These are phyloP conservation scores for Lagenidium sp. DNA, from an alignment of 352 stramenopile genomes.

Conservation along the genomic window DNA sequence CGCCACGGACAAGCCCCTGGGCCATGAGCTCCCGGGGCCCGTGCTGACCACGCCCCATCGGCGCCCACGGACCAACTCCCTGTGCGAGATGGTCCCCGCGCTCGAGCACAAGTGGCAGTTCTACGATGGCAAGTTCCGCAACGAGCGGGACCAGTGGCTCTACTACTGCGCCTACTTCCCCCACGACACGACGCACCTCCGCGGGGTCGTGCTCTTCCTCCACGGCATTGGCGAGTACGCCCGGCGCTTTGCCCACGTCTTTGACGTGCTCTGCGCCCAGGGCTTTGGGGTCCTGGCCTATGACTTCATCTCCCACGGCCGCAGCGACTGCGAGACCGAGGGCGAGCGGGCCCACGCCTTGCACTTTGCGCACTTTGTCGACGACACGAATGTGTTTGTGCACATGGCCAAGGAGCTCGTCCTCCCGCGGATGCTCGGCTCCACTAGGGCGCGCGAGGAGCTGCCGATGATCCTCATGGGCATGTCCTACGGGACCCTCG, in stretches of 20 bases:
- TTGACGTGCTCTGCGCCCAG: conserved; percentile 24
- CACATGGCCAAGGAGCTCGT: conserved; percentile 28
- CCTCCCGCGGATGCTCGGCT: conserved; percentile 23
- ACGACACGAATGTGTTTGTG: conserved; percentile 64
- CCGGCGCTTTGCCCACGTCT: conserved; percentile 51
- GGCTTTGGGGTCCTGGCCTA: conserved; percentile 54
- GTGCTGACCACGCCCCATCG: no score
- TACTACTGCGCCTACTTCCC: conserved; percentile 53
- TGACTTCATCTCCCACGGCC: conserved; percentile 48
- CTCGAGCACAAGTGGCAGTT: no score
- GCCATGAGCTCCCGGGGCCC: no score
- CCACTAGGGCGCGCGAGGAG: background rate
- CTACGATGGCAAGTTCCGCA: conserved; percentile 36
- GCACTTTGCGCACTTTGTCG: conserved; percentile 51
- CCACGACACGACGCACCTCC: conserved; percentile 12
- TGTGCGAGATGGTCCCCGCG: no score
- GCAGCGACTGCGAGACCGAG: conserved; percentile 32
- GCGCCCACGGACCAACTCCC: no score
- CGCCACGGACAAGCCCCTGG: no score
- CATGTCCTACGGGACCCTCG: conserved; percentile 56
- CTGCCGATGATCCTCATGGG: conserved; percentile 46
- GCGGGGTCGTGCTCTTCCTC: conserved; percentile 47
- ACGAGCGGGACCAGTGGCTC: conserved; percentile 34
- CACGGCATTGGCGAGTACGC: conserved; percentile 59
- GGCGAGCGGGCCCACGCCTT: conserved; percentile 31